phyloP scores from a whole-genome alignment of 768 basidiomycete species.

The Cubamyces sp. region DNA sequence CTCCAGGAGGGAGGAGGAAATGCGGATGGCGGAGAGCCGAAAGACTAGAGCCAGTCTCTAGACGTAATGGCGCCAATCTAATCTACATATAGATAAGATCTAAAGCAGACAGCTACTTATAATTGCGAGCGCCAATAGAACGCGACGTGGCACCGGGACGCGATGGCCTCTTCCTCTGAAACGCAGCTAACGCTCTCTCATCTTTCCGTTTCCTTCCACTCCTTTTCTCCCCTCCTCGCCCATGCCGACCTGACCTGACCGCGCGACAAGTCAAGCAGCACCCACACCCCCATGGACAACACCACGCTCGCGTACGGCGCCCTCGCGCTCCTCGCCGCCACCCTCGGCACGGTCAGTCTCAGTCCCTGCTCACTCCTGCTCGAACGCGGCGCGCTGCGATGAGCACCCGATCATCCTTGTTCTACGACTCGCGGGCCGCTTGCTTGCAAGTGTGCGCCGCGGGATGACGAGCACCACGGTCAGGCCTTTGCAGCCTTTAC shows the following conservation, averaged over 20 bases:
- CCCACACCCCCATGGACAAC: constrained; percentile 26
- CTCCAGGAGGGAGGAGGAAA: neutral
- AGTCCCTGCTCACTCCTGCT: neutral
- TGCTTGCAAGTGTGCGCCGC: constrained; percentile 50
- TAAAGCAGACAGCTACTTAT: neutral
- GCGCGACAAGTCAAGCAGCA: neutral
- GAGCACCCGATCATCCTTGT: constrained; percentile 86
- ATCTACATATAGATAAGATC: constrained; percentile 9
- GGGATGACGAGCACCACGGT: constrained; percentile 68
- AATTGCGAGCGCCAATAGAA: neutral
- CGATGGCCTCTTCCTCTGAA: neutral
- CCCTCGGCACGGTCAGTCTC: constrained; percentile 31
- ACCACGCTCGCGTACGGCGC: constrained; percentile 24
- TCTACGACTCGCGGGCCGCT: constrained; percentile 76
- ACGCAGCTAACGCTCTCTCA: neutral
- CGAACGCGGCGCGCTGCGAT: constrained; percentile 44
- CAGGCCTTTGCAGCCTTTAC: constrained; percentile 45
- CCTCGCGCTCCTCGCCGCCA: constrained; percentile 26
- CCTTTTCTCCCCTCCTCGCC: neutral
- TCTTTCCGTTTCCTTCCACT: neutral
- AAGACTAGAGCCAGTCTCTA: neutral
- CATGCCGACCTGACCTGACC: constrained; percentile 18
- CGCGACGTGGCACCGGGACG: constrained; percentile 15
- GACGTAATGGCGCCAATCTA: constrained; percentile 12
- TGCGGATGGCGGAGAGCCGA: constrained; percentile 8